Conservation (phyloP, 1,139 yeast species). For the Pichia norvegensis region DNA sequence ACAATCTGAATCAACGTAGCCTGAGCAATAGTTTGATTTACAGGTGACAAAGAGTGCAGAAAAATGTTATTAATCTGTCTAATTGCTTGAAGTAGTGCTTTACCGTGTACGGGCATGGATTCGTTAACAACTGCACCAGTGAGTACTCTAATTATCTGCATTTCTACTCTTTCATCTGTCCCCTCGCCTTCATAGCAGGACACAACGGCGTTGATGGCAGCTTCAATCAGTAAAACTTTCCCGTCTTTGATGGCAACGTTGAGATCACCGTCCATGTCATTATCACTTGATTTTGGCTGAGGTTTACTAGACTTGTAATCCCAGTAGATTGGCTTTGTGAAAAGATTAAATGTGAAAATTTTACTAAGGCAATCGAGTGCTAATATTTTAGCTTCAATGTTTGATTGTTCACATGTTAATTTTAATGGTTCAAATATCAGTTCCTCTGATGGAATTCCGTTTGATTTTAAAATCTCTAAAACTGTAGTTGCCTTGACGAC, state of each 20-base stretch:
- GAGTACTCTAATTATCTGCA: slow-evolving; percentile 87
- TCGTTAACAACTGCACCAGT: slow-evolving; percentile 80
- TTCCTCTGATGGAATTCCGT: slow-evolving; percentile 27
- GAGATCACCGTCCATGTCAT: slow-evolving; percentile 36
- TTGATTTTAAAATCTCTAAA: slow-evolving; percentile 30
- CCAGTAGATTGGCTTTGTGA: slow-evolving; percentile 43
- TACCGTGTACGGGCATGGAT: slow-evolving; percentile 84
- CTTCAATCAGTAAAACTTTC: slow-evolving; percentile 60
- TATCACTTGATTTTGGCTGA: slow-evolving; percentile 21
- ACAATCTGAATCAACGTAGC: slow-evolving; percentile 91
- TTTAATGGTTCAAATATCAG: slow-evolving; percentile 55
- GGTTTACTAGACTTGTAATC: slow-evolving; percentile 19
- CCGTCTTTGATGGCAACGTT: slow-evolving; percentile 29
- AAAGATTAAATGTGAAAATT: slow-evolving; percentile 54
- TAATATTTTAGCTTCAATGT: slow-evolving; percentile 43
- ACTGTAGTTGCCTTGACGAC: slow-evolving; percentile 36
- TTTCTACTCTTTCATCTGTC: slow-evolving; percentile 79
- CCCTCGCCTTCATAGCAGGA: slow-evolving; percentile 88
- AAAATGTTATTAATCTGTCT: slow-evolving; percentile 91
- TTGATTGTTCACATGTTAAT: slow-evolving; percentile 45
- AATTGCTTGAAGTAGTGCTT: slow-evolving; percentile 78
- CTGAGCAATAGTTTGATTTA: slow-evolving; percentile 92
- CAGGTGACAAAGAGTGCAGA: slow-evolving; percentile 68
- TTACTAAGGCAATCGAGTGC: slow-evolving; percentile 64
- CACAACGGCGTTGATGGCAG: slow-evolving; percentile 77